Evolutionary conservation across 2,329 filamentous ascomycete genomes (phyloP).

Genomic region (Calycina herbarum): DNA sequence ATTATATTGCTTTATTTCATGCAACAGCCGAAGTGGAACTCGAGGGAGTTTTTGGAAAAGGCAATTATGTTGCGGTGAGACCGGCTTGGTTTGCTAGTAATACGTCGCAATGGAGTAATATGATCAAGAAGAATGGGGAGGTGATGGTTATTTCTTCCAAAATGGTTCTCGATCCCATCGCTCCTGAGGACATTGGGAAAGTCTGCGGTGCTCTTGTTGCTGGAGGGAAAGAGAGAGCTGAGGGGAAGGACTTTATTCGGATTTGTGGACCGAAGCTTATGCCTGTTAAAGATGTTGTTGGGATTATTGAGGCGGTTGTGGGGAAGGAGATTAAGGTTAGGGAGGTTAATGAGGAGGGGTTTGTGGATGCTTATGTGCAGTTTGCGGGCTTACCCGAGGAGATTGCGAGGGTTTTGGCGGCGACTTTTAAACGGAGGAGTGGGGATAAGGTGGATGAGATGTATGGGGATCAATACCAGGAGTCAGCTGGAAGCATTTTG

Average conservation of each 20-base stretch:
- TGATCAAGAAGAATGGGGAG: background rate
- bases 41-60: background rate
- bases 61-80: background rate
- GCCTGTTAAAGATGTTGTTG: background rate
- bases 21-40: background rate
- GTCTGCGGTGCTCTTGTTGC: background rate
- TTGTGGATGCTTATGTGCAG: too few species aligned
- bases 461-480: background rate
- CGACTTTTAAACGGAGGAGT: background rate
- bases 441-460: too few species aligned
- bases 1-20: background rate
- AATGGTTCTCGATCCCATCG: background rate
- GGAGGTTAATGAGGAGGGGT: slow-evolving; percentile 2
- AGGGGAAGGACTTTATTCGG: background rate
- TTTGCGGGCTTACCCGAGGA: background rate
- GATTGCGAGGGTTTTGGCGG: background rate
- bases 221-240: too few species aligned
- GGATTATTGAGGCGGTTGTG: background rate
- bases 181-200: background rate
- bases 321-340: slow-evolving; percentile 7
- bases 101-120: background rate
- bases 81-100: background rate
- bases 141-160: background rate
- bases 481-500: too few species aligned
- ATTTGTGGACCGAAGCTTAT: background rate